Conservation (phyloP, 208 protist genomes). For the Trypanosoma congolense region DNA sequence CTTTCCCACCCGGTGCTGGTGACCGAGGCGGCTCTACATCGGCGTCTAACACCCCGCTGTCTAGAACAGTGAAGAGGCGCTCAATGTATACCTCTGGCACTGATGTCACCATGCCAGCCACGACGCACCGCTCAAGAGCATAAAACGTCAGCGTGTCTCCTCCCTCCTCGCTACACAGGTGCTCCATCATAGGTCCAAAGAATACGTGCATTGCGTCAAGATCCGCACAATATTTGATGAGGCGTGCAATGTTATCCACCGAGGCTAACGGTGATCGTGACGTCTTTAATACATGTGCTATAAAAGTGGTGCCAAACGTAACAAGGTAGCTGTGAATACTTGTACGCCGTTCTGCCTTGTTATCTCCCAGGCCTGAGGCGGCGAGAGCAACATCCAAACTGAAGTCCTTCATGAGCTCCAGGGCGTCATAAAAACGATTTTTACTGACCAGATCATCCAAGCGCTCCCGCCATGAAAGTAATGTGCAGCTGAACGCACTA, state of each 20-base stretch:
- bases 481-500: constrained; percentile 31
- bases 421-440: constrained; percentile 37
- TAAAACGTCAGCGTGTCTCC: constrained; percentile 27
- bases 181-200: constrained; percentile 36
- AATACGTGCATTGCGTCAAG: constrained; percentile 56
- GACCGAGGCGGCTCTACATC: background rate
- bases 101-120: constrained; percentile 33
- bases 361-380: constrained; percentile 40
- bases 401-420: constrained; percentile 60
- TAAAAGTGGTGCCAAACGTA: constrained; percentile 34
- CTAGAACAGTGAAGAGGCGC: constrained; percentile 46
- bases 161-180: constrained; percentile 15
- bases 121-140: constrained; percentile 39
- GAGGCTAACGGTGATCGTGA: background rate
- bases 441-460: constrained; percentile 45
- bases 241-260: constrained; percentile 7
- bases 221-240: constrained; percentile 38
- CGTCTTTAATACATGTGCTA: constrained; percentile 14
- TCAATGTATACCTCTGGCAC: constrained; percentile 54
- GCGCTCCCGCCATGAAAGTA: constrained; percentile 66
- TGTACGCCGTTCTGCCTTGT: constrained; percentile 26
- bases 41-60: background rate
- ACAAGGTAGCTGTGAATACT: constrained; percentile 47
- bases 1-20: background rate
- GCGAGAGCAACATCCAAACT: constrained; percentile 57